Evolutionary conservation across 306 rosid species (phyloP), one percentile per base, ranked within the genome.

Genomic region (Delonix regia): DNA sequence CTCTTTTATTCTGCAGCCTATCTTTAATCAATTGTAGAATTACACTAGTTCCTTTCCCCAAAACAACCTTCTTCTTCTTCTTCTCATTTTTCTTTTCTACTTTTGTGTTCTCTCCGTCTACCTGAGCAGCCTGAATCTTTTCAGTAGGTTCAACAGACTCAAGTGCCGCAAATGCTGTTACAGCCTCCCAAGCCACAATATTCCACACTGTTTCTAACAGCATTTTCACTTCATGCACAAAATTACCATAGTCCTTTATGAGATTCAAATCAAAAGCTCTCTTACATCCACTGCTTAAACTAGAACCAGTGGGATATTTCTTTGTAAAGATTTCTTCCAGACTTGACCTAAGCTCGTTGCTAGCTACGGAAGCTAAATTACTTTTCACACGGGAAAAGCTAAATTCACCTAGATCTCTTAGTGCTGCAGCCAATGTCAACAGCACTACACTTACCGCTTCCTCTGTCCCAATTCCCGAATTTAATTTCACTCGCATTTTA

Each of bases 1-100:
- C 79, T 49, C 74, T 77, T 75, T 59, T 75, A 66, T 85, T 65
- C 84, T 25, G 88, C 75, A 92, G 71, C 80, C 88, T 91, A n/a
- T 85, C 92, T 86, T 91, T 91, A 67, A 95, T 81, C 85, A 91
- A 80, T 27, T 89, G 87, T 51, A 91, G 69, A 60, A 91, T 82
- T 64, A 83, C 84, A 84, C 85, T 63, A 66, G 94, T 91, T 45
- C 97, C 99, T 78, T 87, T 90, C 67, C 96, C 98, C 78, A 93
- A 78, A 25, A 86, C 87, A 69, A 73, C 89, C 86, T 93, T 95
- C 90, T 90, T 95, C 85, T 90, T 95, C 85, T 90, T 91, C 96
- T 86, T 89, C 78, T 86, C 89, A 38, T 78, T 75, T 80, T 88
- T 92, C 87, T 85, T 88, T 12, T 79, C 90, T 8, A 22, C 88